These are phyloP conservation scores for Dysphania ambrosioides DNA, from an alignment of 148 eudicot species.

Conservation along the genomic window DNA sequence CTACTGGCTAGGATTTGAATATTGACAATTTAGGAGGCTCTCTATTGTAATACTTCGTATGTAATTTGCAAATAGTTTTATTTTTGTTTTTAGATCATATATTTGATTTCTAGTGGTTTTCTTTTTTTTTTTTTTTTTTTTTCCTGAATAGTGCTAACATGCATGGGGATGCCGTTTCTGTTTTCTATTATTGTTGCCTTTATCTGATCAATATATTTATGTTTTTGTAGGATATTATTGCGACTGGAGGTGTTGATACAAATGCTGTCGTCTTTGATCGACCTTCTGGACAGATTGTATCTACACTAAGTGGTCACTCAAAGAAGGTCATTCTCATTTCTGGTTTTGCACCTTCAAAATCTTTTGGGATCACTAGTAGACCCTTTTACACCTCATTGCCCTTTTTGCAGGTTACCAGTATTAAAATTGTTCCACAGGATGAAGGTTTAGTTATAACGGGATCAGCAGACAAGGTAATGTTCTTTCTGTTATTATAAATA, in stretches of 20 bases:
- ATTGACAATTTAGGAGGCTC: not conserved
- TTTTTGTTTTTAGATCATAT: not conserved
- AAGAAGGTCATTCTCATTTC: slow-evolving; percentile 56
- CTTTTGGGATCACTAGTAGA: not conserved
- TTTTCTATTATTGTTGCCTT: not conserved
- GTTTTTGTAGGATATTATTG: slow-evolving; percentile 62
- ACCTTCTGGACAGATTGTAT: slow-evolving; percentile 69
- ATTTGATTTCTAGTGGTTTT: not conserved
- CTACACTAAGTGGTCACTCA: slow-evolving; percentile 94
- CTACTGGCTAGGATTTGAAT: not conserved
- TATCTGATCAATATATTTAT: not conserved
- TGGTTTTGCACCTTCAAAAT: slow-evolving; percentile 9
- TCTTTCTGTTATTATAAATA: no score
- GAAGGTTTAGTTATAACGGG: slow-evolving; percentile 66
- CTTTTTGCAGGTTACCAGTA: slow-evolving; percentile 63
- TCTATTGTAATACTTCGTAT: not conserved
- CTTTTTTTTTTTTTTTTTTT: not conserved
- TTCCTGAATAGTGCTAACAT: not conserved
- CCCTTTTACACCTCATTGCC: not conserved
- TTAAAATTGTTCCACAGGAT: slow-evolving; percentile 65
- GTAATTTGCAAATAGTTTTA: not conserved
- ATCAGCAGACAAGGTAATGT: slow-evolving; percentile 89
- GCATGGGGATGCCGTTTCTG: not conserved
- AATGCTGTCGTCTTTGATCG: slow-evolving; percentile 81
- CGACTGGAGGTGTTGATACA: slow-evolving; percentile 83